Evolutionary conservation across 805 yeast genomes (phyloP), one percentile per base, ranked within the genome.

Genomic region (Candida succiphila): DNA sequence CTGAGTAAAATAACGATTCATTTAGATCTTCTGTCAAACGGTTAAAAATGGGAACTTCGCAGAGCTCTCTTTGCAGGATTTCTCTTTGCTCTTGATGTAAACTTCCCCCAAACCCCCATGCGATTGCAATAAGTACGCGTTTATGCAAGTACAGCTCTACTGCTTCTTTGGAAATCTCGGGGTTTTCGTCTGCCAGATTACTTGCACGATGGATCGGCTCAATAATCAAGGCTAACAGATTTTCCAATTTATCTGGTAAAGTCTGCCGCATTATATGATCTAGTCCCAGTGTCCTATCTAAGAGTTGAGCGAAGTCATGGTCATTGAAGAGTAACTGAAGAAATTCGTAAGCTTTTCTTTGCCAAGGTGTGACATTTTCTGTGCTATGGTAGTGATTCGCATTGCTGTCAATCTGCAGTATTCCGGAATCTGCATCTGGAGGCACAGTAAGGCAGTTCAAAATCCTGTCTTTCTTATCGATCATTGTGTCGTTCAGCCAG

Each of bases 71-170:
- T 5, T 65, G 55, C 43, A 75, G 66, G 3, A 21, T 18, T 7
- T 49, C 52, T 28, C 77, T 60, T 2, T 64, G 71, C 0, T 40
- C 43, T 2, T 52, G 28, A 0, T 59, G 30, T 25, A 69, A 52
- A 41, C 76, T 84, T 1, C 89, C 89, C 0, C 74, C 62, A 45
- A 75, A 70, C 0, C 85, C 61, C 92, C 92, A 82, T 0, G 68
- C 49, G 13, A 73, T 27, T 0, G 77, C 50, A 9, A 65, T 41
- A 9, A 65, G 33, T 2, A 60, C 37, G 0, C 62, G 46, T 37
- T 63, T 67, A 2, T 33, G 38, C 10, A 59, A 49, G 43, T 48
- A 70, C n/a, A n/a, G n/a, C n/a, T n/a, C n/a, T n/a, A n/a, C n/a
- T n/a, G n/a, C n/a, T n/a, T n/a, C n/a, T n/a, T n/a, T n/a, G n/a